These are phyloP conservation scores for Syncephalastrum racemosum DNA, from an alignment of 371 early-diverging fungal genomes.

Conservation along the genomic window DNA sequence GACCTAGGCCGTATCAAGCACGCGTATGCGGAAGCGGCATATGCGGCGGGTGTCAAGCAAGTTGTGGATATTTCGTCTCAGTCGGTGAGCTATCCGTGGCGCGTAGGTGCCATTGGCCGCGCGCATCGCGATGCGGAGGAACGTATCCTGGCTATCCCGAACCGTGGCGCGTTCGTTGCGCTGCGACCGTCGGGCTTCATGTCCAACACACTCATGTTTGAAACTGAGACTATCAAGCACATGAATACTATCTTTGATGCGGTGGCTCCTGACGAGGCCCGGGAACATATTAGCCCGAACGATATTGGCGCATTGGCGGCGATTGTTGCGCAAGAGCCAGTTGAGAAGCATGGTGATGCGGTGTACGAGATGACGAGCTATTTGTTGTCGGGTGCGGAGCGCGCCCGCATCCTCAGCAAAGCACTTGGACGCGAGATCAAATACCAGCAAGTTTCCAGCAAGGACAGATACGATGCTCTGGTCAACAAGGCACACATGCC, in stretches of 20 bases:
- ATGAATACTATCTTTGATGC: constrained; percentile 1
- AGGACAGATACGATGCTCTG: constrained; percentile 10
- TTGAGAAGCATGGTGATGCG: constrained; percentile 18
- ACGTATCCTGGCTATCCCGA: constrained; percentile 21
- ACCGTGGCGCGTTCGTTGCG: constrained; percentile 19
- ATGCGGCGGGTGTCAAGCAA: constrained; percentile 35
- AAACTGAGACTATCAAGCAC: constrained; percentile 3
- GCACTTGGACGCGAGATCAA: constrained; percentile 9
- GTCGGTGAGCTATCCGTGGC: constrained; percentile 21
- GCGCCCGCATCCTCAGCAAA: constrained; percentile 7
- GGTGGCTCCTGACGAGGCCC: constrained; percentile 2
- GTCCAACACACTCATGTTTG: constrained; percentile 11
- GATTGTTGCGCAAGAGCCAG: constrained; percentile 13
- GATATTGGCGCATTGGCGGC: constrained; percentile 20
- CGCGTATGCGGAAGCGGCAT: constrained; percentile 15
- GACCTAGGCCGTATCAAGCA: background rate
- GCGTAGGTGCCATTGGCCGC: constrained; percentile 17
- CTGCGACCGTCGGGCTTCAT: constrained; percentile 17
- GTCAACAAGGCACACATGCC: constrained; percentile 1
- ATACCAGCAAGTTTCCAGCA: constrained; percentile 5
- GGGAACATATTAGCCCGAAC: constrained; percentile 12
- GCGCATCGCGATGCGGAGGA: constrained; percentile 28
- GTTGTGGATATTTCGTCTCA: constrained; percentile 32
- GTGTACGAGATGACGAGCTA: constrained; percentile 17
- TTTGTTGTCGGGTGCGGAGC: constrained; percentile 8